Evolutionary conservation across 2,329 filamentous ascomycete genomes (phyloP), one percentile per base, ranked within the genome.

Genomic region (Clonostachys rosea): DNA sequence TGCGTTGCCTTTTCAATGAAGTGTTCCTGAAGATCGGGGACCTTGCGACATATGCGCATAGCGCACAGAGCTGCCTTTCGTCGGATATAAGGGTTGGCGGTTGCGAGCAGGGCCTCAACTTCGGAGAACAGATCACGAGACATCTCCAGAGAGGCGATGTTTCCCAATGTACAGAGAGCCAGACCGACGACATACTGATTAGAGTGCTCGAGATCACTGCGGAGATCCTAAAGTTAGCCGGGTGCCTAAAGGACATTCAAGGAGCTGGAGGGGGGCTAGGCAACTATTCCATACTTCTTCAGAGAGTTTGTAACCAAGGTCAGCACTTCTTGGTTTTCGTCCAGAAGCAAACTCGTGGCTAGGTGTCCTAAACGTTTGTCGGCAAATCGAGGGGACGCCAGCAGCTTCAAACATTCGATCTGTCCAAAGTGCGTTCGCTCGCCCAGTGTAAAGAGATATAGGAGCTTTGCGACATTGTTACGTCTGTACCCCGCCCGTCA

Each of bases 171-270:
- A 66, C 92, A 96, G 34, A 99, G 83, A 50, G 94, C 94, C 45
- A 99, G 85, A 20, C 95, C 94, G 56, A 97, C 94, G 52, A 99
- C 90, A 68, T 99, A 99, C 70, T 99, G 94, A 66, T 99, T 99
- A 47, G 90, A 91, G 70, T 99, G 94, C 59, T 91, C 90, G 48
- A 99, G 79, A 63, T 97, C 94, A 77, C 92, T 96, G 41, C 3
- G 14, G 9, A 6, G 24, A 30, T 30, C 24, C 24, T 30, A 30
- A 30, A 30, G 24, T 30, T 30, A 30, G 4, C 24, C 24, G 10
- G 24, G 24, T 30, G 24, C 8, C 24, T 9, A 10, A 30, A 30
- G 8, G 24, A 30, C 24, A 30, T 30, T 30, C 39, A n/a, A 39
- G 34, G 44, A 39, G 17, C 34, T 16, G 30, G 41, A 16, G 13